phyloP scores from a whole-genome alignment of 345 rosid genomes.

The Zanthoxylum bungeanum region DNA sequence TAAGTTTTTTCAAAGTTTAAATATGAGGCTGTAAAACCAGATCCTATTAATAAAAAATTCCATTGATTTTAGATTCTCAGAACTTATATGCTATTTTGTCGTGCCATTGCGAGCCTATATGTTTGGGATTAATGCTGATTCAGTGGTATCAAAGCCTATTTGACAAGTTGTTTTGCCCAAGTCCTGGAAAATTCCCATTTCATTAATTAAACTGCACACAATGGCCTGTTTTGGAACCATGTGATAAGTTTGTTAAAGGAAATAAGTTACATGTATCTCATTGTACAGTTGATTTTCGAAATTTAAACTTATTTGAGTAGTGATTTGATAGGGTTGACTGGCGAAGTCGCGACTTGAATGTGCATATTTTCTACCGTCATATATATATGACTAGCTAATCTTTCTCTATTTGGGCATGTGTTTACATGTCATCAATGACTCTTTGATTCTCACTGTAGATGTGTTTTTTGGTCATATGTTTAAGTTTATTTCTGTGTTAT shows the following conservation, averaged over 20 bases:
- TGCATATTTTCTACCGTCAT: neutral
- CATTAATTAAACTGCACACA: neutral
- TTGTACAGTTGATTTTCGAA: neutral
- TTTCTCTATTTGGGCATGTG: neutral
- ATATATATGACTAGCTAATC: neutral
- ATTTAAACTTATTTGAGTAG: neutral
- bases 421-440: neutral
- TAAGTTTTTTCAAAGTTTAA: too few relatives aligned
- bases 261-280: neutral
- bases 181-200: neutral
- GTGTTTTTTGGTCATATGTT: neutral
- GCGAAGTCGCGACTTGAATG: neutral
- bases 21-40: neutral
- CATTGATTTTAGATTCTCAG: neutral
- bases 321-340: neutral
- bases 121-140: neutral
- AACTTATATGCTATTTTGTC: neutral
- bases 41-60: neutral
- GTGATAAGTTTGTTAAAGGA: neutral
- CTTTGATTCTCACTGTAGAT: slow-evolving; percentile 4
- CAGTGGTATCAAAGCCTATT: neutral
- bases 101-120: neutral
- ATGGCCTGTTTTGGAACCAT: neutral
- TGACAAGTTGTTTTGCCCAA: neutral
- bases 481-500: neutral